Evolutionary conservation across 306 rosid species (phyloP).

Genomic region (Castanospermum australe): DNA sequence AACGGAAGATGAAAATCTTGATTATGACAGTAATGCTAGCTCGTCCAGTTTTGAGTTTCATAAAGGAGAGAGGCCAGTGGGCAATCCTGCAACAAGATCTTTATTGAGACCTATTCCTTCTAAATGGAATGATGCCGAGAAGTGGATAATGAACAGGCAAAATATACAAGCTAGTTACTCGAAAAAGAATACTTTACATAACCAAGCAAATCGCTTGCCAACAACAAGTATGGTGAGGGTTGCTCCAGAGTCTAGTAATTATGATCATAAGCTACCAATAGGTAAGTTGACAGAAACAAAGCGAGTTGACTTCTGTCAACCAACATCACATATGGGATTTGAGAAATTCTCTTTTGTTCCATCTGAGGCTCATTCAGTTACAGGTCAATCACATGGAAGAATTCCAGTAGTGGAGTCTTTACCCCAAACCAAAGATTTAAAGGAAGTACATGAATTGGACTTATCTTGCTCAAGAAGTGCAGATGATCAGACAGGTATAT

Average conservation of each 20-base stretch:
- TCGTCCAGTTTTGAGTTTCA: constrained; percentile 98
- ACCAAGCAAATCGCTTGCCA: constrained; percentile 60
- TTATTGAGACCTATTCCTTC: constrained; percentile 80
- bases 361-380: constrained; percentile 35
- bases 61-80: constrained; percentile 74
- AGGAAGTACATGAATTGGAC: constrained; percentile 45
- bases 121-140: constrained; percentile 96
- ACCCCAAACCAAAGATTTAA: constrained; percentile 62
- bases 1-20: constrained; percentile 80
- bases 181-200: constrained; percentile 54
- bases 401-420: constrained; percentile 42
- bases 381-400: constrained; percentile 52
- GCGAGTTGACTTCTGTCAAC: constrained; percentile 74
- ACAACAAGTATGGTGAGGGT: constrained; percentile 62
- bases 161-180: constrained; percentile 38
- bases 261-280: constrained; percentile 47
- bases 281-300: constrained; percentile 62
- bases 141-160: constrained; percentile 89
- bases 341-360: constrained; percentile 80
- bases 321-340: constrained; percentile 51
- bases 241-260: constrained; percentile 67
- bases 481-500: constrained; percentile 62
- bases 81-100: constrained; percentile 53
- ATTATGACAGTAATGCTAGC: constrained; percentile 95
- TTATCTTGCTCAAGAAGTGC: constrained; percentile 34